Conservation (phyloP, 176 grass and related monocot genomes). For the Microstegium vimineum region DNA sequence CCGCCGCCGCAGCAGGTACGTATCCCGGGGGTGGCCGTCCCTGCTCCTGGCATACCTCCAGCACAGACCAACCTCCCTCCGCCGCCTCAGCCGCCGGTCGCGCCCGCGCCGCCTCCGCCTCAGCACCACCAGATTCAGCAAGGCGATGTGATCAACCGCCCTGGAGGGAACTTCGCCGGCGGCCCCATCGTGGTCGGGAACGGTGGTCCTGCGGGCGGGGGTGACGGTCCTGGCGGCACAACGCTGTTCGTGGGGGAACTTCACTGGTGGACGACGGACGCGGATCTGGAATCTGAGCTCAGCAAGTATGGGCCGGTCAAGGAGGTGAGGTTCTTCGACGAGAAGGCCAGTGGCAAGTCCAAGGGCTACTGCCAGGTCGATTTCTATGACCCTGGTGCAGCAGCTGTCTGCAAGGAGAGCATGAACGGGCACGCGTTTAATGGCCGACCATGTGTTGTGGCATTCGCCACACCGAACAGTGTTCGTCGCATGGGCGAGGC, state of each 20-base stretch:
- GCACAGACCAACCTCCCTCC: conserved; percentile 34
- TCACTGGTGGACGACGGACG: conserved; percentile 96
- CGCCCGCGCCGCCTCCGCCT: conserved; percentile 10
- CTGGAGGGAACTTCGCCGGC: conserved; percentile 36
- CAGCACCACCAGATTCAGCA: conserved; percentile 52
- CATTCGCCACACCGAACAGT: conserved; percentile 44
- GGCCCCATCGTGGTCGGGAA: conserved; percentile 37
- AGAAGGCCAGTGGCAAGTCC: conserved; percentile 92
- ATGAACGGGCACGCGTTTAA: conserved; percentile 79
- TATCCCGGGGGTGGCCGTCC: conserved; percentile 32
- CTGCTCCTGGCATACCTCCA: conserved; percentile 42
- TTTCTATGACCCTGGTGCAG: conserved; percentile 55
- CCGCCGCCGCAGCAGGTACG: conserved; percentile 51
- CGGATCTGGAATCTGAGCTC: conserved; percentile 66
- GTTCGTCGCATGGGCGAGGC: conserved; percentile 73
- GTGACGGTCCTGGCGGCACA: conserved; percentile 45
- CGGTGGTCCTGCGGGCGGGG: conserved; percentile 25
- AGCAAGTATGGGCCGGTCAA: conserved; percentile 78
- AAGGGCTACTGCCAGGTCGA: conserved; percentile 85
- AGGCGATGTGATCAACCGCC: conserved; percentile 64
- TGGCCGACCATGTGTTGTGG: conserved; percentile 71
- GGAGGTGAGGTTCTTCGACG: conserved; percentile 87
- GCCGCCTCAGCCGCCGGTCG: conserved; percentile 17
- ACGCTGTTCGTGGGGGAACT: conserved; percentile 81
- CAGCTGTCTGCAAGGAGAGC: conserved; percentile 60